A percentile compares a stretch with the other conserved stretches of the same genome.
phyloP scores from a whole-genome alignment of 495 filamentous ascomycete genomes.

The Bryoglossum gracile region DNA sequence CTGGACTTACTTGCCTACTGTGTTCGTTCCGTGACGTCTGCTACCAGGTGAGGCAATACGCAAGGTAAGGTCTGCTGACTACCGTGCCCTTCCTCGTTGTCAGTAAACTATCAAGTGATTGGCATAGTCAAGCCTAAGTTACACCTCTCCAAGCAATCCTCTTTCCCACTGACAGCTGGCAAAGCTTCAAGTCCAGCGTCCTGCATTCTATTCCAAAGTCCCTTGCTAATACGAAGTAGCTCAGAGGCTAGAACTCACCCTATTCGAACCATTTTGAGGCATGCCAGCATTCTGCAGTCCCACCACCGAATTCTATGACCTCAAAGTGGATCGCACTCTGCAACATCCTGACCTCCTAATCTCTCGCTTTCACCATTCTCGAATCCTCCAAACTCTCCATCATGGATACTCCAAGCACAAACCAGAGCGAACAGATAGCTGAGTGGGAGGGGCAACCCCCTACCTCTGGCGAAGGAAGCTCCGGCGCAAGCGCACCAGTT shows the following conservation, averaged over 20 bases:
- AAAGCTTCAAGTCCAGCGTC: not conserved
- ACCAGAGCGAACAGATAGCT: constrained; percentile 16
- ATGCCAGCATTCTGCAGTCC: not conserved
- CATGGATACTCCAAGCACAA: constrained; percentile 27
- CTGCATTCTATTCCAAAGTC: not conserved
- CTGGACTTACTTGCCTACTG: too few relatives aligned
- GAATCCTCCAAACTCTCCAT: not conserved
- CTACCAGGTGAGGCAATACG: not conserved
- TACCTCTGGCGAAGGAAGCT: constrained; percentile 9
- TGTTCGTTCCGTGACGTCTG: too few relatives aligned
- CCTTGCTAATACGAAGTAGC: not conserved
- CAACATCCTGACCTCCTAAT: constrained; percentile 3
- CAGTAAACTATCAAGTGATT: constrained; percentile 3
- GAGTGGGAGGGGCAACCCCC: constrained; percentile 16
- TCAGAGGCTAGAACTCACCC: not conserved
- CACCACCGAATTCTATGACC: not conserved
- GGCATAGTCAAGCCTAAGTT: constrained; percentile 4
- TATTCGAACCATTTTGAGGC: not conserved
- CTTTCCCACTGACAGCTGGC: constrained; percentile 11
- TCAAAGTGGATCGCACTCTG: not conserved
- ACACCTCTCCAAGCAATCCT: not conserved
- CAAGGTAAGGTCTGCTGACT: constrained; percentile 15
- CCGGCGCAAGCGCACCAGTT: constrained; percentile 13
- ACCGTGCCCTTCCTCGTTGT: not conserved
- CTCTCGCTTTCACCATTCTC: not conserved